phyloP scores from a whole-genome alignment of 345 rosid species.

The Heritiera fomes region DNA sequence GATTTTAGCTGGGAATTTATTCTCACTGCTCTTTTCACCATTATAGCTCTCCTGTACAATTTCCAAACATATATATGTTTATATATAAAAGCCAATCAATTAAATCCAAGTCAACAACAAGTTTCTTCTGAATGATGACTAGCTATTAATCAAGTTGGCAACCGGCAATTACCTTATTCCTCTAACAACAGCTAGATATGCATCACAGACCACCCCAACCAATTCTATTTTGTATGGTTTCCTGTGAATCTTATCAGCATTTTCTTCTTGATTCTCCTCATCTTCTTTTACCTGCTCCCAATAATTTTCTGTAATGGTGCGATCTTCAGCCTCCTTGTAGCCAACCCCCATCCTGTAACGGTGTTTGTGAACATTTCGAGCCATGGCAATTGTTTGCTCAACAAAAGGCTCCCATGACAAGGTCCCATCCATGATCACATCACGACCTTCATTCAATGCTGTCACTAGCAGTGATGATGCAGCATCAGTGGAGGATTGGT shows the following conservation, averaged over 20 bases:
- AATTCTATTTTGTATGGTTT: conserved; percentile 81
- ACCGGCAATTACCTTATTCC: conserved; percentile 65
- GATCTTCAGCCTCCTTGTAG: conserved; percentile 63
- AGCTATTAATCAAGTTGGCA: not conserved
- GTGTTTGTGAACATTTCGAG: conserved; percentile 65
- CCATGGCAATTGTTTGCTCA: conserved; percentile 83
- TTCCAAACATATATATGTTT: not conserved
- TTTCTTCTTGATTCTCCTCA: conserved; percentile 21
- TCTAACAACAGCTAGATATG: conserved; percentile 81
- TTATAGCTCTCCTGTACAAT: conserved; percentile 71
- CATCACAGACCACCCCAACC: conserved; percentile 90
- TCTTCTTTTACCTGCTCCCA: conserved; percentile 67
- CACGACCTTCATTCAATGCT: conserved; percentile 94
- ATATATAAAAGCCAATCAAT: not conserved
- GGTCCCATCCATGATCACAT: conserved; percentile 93
- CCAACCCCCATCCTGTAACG: conserved; percentile 85
- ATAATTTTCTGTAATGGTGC: conserved; percentile 64
- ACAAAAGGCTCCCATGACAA: conserved; percentile 93
- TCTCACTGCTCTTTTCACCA: conserved; percentile 76
- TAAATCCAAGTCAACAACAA: not conserved
- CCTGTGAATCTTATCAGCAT: conserved; percentile 30
- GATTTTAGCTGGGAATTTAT: conserved; percentile 79
- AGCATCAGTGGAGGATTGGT: conserved; percentile 83
- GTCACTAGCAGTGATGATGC: conserved; percentile 89
- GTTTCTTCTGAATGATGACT: not conserved